Evolutionary conservation across 192 early-diverging fungal species (phyloP).

Genomic region (Helicostylum pulchrum): DNA sequence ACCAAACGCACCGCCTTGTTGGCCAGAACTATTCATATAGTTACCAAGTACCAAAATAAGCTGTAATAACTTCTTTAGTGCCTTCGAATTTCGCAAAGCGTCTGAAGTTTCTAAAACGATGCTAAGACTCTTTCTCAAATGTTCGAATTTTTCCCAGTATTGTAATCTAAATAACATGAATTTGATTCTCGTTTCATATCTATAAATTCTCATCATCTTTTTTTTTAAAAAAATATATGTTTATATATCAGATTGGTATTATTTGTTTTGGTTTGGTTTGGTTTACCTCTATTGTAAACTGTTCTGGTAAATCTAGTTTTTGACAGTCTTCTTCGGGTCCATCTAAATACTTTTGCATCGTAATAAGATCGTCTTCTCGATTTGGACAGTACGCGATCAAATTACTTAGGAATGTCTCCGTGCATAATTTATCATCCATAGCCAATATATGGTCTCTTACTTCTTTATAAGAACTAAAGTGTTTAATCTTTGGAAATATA

Average conservation of each 20-base stretch:
- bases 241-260: background rate
- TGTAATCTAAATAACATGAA: slow-evolving; percentile 62
- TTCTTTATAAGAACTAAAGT: slow-evolving; percentile 54
- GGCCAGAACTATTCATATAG: slow-evolving; percentile 75
- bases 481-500: slow-evolving; percentile 24
- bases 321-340: slow-evolving; percentile 48
- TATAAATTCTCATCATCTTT: slow-evolving; percentile 63
- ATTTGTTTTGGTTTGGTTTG: background rate
- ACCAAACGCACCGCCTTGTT: slow-evolving; percentile 81
- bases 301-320: slow-evolving; percentile 59
- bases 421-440: slow-evolving; percentile 63
- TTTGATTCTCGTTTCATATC: slow-evolving; percentile 66
- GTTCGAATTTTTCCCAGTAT: slow-evolving; percentile 61
- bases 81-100: slow-evolving; percentile 55
- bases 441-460: slow-evolving; percentile 60
- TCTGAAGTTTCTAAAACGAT: slow-evolving; percentile 58
- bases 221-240: slow-evolving; percentile 18
- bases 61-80: slow-evolving; percentile 67
- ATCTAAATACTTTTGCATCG: slow-evolving; percentile 22
- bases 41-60: slow-evolving; percentile 75
- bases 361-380: slow-evolving; percentile 49
- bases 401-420: slow-evolving; percentile 62
- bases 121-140: slow-evolving; percentile 52
- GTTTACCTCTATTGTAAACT: slow-evolving; percentile 60
- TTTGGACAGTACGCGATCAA: slow-evolving; percentile 65